These are phyloP conservation scores for Cystoisospora suis DNA, from an alignment of 169 alveolate genomes.

Conservation along the genomic window DNA sequence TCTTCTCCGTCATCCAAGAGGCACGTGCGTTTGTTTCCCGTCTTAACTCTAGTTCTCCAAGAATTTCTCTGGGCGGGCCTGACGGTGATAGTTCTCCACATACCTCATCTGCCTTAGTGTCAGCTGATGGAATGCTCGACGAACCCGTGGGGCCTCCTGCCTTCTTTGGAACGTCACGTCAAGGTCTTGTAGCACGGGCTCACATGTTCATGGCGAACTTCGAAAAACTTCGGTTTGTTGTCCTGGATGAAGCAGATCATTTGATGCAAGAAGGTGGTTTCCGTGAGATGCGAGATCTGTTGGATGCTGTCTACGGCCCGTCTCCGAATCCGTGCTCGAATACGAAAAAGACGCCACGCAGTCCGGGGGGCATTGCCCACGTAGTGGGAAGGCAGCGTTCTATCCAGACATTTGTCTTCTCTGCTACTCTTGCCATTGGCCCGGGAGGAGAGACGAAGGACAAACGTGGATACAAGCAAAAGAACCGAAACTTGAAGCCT, in stretches of 20 bases:
- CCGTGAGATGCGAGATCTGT: slow-evolving; percentile 74
- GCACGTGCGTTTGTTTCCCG: neutral
- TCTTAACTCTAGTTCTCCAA: no score
- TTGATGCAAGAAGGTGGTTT: slow-evolving; percentile 80
- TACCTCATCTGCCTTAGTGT: neutral
- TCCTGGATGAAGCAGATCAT: slow-evolving; percentile 88
- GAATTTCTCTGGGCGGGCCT: neutral
- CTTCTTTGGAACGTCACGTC: neutral
- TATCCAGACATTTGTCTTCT: slow-evolving; percentile 27
- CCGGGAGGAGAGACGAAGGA: neutral
- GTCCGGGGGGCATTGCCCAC: neutral
- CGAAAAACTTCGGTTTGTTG: slow-evolving; percentile 39
- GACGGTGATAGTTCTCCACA: neutral
- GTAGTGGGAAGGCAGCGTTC: neutral
- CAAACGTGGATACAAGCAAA: neutral
- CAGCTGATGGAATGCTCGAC: neutral
- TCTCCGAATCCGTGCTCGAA: neutral
- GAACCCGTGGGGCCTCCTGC: neutral
- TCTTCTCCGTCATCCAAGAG: slow-evolving; percentile 58
- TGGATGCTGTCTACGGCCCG: slow-evolving; percentile 71
- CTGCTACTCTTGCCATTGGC: slow-evolving; percentile 24
- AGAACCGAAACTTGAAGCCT: neutral
- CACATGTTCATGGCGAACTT: neutral
- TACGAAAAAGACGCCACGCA: neutral
- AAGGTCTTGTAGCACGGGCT: neutral